Percentiles rank a stretch among this genome's conserved stretches.
phyloP scores from a whole-genome alignment of 371 early-diverging fungal species.

The Basidiobolus meristosporus region DNA sequence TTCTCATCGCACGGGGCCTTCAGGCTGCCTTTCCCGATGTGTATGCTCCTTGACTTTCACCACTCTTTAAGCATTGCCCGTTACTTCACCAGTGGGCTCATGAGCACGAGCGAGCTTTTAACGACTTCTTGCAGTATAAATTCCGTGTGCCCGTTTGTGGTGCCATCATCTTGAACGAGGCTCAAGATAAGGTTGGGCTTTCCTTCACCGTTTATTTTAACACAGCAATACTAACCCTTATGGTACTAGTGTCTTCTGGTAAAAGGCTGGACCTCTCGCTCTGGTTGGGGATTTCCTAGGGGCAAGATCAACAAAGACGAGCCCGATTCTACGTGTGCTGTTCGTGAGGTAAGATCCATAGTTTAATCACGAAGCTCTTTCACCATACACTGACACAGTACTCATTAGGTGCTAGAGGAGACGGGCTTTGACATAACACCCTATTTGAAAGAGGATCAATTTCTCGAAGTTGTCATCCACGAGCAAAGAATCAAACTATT shows the following conservation, averaged over 20 bases:
- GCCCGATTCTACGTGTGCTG: constrained; percentile 76
- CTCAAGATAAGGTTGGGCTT: too few species aligned
- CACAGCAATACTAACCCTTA: too few species aligned
- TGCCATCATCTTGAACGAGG: constrained; percentile 84
- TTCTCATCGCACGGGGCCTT: too few species aligned
- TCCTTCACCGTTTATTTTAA: too few species aligned
- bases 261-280: constrained; percentile 70
- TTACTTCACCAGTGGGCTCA: constrained; percentile 69
- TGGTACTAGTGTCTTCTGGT: constrained; percentile 76
- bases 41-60: too few species aligned
- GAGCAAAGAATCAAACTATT: constrained; percentile 86
- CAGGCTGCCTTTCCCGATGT: too few species aligned
- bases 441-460: constrained; percentile 51
- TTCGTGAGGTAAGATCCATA: constrained; percentile 54
- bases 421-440: constrained; percentile 85
- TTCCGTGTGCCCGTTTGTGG: constrained; percentile 97
- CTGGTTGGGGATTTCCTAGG: constrained; percentile 95
- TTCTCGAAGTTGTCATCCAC: constrained; percentile 58
- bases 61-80: constrained; percentile 78
- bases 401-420: constrained; percentile 75
- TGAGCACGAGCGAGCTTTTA: constrained; percentile 71
- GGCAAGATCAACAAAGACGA: constrained; percentile 99
- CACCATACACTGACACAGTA: neutral
- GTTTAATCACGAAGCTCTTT: neutral
- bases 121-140: constrained; percentile 90